These are phyloP conservation scores for Ogataea salicorniae DNA, from an alignment of 805 yeast genomes.

Conservation along the genomic window DNA sequence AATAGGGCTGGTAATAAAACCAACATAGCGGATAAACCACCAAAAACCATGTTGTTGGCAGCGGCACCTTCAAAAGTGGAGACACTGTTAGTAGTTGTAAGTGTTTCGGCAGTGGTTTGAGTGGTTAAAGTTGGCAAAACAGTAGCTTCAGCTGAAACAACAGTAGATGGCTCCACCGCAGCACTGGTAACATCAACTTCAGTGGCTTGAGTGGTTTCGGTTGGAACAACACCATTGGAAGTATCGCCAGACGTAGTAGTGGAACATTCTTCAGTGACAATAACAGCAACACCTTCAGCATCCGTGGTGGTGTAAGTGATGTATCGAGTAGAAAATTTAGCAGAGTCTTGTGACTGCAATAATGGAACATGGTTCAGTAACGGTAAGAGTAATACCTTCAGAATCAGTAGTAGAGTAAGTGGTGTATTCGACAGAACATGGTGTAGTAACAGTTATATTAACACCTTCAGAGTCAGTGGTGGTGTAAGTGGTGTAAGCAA, in stretches of 20 bases:
- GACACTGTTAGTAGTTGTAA: not conserved
- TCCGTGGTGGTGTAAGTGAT: conserved; percentile 17
- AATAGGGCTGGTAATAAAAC: no score
- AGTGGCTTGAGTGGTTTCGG: not conserved
- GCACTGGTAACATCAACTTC: not conserved
- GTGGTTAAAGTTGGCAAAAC: no score
- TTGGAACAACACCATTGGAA: not conserved
- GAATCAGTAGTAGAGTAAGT: conserved; percentile 6
- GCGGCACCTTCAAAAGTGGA: conserved; percentile 1
- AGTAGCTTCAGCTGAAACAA: not conserved
- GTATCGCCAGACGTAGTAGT: not conserved
- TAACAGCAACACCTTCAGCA: conserved; percentile 15
- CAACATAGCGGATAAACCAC: no score
- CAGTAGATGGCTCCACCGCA: not conserved
- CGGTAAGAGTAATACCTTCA: conserved; percentile 5
- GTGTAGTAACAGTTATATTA: conserved; percentile 3
- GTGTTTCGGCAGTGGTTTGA: no score
- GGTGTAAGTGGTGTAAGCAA: conserved; percentile 1
- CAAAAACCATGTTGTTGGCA: not conserved
- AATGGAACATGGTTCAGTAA: conserved; percentile 1
- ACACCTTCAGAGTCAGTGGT: conserved; percentile 6
- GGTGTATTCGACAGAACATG: conserved; percentile 5
- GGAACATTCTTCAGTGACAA: conserved; percentile 17
- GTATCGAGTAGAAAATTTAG: conserved; percentile 4
- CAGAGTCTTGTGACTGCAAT: conserved; percentile 1